Conservation (phyloP, 2,329 filamentous ascomycete species). For the Chaetomiaceae sp. region DNA sequence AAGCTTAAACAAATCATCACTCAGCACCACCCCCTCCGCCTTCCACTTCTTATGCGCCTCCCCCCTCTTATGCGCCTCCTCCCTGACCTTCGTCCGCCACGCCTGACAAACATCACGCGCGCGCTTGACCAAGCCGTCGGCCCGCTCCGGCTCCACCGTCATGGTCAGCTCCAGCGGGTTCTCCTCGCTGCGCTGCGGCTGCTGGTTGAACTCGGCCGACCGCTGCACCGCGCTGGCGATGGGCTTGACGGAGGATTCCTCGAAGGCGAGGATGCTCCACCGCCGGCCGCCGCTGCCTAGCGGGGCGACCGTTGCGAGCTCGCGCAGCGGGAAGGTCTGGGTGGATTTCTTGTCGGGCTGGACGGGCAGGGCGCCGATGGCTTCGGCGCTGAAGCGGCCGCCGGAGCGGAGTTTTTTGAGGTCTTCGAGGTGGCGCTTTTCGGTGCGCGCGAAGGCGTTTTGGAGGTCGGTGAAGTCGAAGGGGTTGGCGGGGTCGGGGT, state of each 20-base stretch:
- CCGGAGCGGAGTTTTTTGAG: conserved; percentile 42
- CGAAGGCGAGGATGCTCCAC: conserved; percentile 36
- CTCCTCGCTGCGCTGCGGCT: conserved; percentile 53
- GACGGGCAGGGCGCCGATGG: conserved; percentile 40
- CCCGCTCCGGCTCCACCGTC: conserved; percentile 48
- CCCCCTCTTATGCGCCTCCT: conserved; percentile 43
- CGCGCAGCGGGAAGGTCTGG: conserved; percentile 44
- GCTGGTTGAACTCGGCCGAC: conserved; percentile 54
- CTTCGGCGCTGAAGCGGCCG: conserved; percentile 49
- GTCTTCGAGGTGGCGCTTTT: conserved; percentile 37
- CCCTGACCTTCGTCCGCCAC: conserved; percentile 48
- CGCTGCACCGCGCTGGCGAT: conserved; percentile 52
- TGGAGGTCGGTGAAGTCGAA: conserved; percentile 47
- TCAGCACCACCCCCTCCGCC: conserved; percentile 39
- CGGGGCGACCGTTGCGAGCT: conserved; percentile 51
- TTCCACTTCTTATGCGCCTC: conserved; percentile 47
- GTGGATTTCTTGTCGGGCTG: conserved; percentile 29
- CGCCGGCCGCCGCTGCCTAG: conserved; percentile 38
- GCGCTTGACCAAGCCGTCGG: conserved; percentile 41
- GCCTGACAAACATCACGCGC: conserved; percentile 43
- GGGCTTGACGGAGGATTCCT: conserved; percentile 44
- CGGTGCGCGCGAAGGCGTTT: conserved; percentile 37
- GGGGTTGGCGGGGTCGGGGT: conserved; percentile 39
- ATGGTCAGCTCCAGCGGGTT: conserved; percentile 56
- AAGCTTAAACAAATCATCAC: conserved; percentile 39